Evolutionary conservation across 805 yeast species (phyloP).

Genomic region (Wickerhamiella shivajii): DNA sequence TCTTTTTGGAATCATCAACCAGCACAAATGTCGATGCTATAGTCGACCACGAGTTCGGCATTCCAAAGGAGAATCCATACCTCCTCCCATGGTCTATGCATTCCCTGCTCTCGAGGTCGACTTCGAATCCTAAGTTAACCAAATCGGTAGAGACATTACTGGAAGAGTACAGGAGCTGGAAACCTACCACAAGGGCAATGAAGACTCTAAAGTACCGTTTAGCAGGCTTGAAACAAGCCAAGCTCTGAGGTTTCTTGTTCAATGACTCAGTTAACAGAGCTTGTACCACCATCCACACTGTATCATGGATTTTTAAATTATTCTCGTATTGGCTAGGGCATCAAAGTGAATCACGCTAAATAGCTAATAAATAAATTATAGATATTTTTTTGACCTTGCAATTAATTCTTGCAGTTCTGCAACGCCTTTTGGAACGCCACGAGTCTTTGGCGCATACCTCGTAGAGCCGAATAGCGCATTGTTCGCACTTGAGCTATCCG

Average conservation of each 20-base stretch:
- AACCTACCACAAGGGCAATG: slow-evolving; percentile 66
- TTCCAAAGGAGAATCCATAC: slow-evolving; percentile 60
- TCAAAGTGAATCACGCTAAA: neutral
- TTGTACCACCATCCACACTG: too few relatives aligned
- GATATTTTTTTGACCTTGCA: too few relatives aligned
- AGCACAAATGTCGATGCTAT: slow-evolving; percentile 25
- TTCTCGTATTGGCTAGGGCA: too few relatives aligned
- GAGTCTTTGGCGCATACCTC: neutral
- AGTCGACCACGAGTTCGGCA: slow-evolving; percentile 30
- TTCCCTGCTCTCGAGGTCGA: slow-evolving; percentile 57
- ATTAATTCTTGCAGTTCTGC: neutral
- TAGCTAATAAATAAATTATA: neutral
- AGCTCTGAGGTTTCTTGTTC: too few relatives aligned
- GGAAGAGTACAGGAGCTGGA: slow-evolving; percentile 69
- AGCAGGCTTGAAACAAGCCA: slow-evolving; percentile 33
- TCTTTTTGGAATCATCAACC: slow-evolving; percentile 58
- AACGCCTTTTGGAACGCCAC: neutral
- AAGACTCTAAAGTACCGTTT: slow-evolving; percentile 74
- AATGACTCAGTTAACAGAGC: too few relatives aligned
- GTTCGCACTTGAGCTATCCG: neutral
- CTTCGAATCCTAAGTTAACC: slow-evolving; percentile 29
- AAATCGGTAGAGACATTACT: slow-evolving; percentile 49
- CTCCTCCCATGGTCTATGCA: slow-evolving; percentile 87
- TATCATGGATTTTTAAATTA: too few relatives aligned
- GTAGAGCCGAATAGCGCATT: neutral